Evolutionary conservation across 352 stramenopile species (phyloP), one percentile per base, ranked within the genome.

Genomic region (Phytophthora kernoviae): DNA sequence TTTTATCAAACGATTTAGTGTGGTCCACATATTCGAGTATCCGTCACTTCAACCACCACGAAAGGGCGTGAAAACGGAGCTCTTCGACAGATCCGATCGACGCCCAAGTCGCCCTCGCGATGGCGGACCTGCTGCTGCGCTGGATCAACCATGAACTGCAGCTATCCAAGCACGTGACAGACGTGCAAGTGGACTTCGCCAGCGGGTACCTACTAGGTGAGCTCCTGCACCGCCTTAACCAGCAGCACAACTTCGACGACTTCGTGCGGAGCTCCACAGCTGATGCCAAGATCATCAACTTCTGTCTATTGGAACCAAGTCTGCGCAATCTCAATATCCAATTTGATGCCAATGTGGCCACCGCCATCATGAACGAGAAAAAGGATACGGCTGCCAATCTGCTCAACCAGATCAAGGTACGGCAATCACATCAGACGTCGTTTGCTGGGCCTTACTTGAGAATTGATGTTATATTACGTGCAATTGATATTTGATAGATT

Each of bases 261-360:
- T 97, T 97, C 44, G 74, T 92, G 56, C 57, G 84, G 58, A 89
- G 72, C 70, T 65, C 66, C 20, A 88, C 64, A 26, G 77, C 81
- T 10, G 81, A 95, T 48, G 86, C 87, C 52, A 96, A 94, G 66
- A 89, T 94, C 65, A 48, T 92, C 70, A 96, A 96, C 67, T 97
- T 96, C 62, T 95, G 86, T 17, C 68, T 96, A 20, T 57, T 97
- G 14, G 84, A 96, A 69, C 86, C 87, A 4, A 79, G 72, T 30
- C 60, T 97, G 24, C 79, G 79, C 18, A 81, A 81, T 24, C 73
- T 96, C 42, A 75, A 78, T 54, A 64, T 97, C 42, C 66, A 70
- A 4, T 93, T 97, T 52, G 84, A 96, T 53, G 75, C 84, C n/a
- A 82, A 80, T 36, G 65, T 78, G 10, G 90, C 90, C 7, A 74